phyloP scores from a whole-genome alignment of 2,329 filamentous ascomycete genomes.

The Sporothrix pseudoabietina region DNA sequence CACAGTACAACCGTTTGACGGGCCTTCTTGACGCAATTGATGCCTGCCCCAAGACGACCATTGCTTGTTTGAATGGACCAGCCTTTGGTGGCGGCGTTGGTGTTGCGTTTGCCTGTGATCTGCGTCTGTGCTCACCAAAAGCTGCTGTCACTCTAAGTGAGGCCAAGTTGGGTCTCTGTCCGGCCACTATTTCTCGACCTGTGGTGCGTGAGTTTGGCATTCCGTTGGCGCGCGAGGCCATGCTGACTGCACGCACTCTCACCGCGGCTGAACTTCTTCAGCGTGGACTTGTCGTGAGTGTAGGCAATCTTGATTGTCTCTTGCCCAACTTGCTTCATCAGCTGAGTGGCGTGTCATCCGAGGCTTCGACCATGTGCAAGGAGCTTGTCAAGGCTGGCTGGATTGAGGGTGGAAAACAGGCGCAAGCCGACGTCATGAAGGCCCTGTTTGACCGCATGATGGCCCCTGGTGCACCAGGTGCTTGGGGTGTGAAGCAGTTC shows the following conservation, averaged over 20 bases:
- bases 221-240: conserved; percentile 41
- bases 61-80: conserved; percentile 45
- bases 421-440: neutral
- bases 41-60: conserved; percentile 43
- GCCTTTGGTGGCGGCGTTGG: conserved; percentile 46
- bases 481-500: neutral
- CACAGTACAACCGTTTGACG: conserved; percentile 32
- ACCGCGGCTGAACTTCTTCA: conserved; percentile 36
- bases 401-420: neutral
- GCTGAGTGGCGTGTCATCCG: neutral
- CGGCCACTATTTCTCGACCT: conserved; percentile 43
- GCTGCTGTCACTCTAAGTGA: conserved; percentile 42
- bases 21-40: conserved; percentile 43
- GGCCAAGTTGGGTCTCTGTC: conserved; percentile 42
- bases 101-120: conserved; percentile 45
- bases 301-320: neutral
- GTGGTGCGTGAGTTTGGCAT: conserved; percentile 43
- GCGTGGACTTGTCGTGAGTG: neutral
- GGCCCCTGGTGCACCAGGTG: neutral
- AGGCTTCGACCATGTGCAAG: neutral
- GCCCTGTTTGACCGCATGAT: neutral
- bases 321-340: neutral
- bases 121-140: conserved; percentile 36
- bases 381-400: neutral
- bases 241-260: conserved; percentile 42